These are phyloP conservation scores for Talaromyces nanjingensis DNA, from an alignment of 495 filamentous ascomycete genomes.

Conservation along the genomic window DNA sequence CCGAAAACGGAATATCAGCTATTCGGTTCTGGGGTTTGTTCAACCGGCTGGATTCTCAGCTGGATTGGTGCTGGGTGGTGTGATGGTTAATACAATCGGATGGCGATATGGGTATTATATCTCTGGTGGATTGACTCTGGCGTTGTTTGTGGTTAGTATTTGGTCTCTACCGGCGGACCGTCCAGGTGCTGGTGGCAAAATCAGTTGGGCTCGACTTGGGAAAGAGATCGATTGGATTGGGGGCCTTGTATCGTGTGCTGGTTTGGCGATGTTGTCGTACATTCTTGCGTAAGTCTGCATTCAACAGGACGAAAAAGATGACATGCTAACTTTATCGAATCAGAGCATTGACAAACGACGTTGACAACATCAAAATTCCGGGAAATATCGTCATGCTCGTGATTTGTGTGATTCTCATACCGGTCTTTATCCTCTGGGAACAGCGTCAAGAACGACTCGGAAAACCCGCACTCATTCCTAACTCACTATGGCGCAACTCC, in stretches of 20 bases:
- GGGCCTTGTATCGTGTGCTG: conserved; percentile 30
- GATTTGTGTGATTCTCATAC: conserved; percentile 28
- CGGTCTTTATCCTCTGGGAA: conserved; percentile 43
- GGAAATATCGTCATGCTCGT: conserved; percentile 34
- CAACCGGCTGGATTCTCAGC: conserved; percentile 46
- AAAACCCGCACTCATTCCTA: conserved; percentile 46
- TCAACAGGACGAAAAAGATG: not conserved
- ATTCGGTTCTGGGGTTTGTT: conserved; percentile 42
- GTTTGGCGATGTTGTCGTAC: conserved; percentile 39
- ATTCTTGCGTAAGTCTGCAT: conserved; percentile 31
- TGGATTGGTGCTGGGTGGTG: conserved; percentile 47
- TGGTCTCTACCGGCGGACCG: conserved; percentile 30
- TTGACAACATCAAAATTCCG: conserved; percentile 25
- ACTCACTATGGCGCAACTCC: conserved; percentile 44
- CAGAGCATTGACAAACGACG: conserved; percentile 32
- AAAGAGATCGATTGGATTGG: conserved; percentile 48
- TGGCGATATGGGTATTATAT: conserved; percentile 48
- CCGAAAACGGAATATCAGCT: conserved; percentile 41
- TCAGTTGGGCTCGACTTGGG: conserved; percentile 10
- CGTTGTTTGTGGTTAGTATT: conserved; percentile 26
- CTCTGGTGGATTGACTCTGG: conserved; percentile 27
- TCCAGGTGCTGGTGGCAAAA: conserved; percentile 11
- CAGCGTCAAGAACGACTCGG: conserved; percentile 28
- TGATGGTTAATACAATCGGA: conserved; percentile 39
- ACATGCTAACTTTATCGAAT: not conserved